Conservation (phyloP, 2,329 filamentous ascomycete genomes). For the Lachnellula arida region DNA sequence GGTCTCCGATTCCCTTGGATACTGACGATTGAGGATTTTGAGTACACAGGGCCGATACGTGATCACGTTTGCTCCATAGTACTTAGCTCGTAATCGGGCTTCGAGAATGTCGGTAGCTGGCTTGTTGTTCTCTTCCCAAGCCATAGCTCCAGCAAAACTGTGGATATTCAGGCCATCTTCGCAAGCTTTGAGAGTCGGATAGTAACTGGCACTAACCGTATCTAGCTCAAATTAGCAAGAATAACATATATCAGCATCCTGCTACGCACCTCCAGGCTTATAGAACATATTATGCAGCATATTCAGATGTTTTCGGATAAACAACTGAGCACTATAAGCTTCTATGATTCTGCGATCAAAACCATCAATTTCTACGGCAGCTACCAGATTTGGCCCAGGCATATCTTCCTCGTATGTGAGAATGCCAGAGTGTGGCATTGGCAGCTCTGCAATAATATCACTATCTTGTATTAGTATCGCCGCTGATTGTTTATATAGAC, state of each 20-base stretch:
- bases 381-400: conserved; percentile 57
- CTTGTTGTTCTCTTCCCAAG: conserved; percentile 54
- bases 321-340: conserved; percentile 60
- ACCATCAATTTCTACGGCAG: conserved; percentile 39
- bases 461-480: conserved; percentile 40
- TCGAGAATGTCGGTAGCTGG: conserved; percentile 73
- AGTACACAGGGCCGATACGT: conserved; percentile 74
- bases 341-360: conserved; percentile 47
- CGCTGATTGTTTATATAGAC: background rate
- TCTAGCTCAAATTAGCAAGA: background rate
- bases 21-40: conserved; percentile 44
- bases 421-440: conserved; percentile 55
- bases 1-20: conserved; percentile 22
- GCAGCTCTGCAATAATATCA: conserved; percentile 86
- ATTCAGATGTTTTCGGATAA: conserved; percentile 61
- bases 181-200: conserved; percentile 44
- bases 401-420: conserved; percentile 60
- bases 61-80: conserved; percentile 88
- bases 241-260: too few species aligned
- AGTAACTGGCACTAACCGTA: conserved; percentile 23
- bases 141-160: conserved; percentile 47
- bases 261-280: conserved; percentile 19
- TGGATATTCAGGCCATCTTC: conserved; percentile 37
- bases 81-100: conserved; percentile 85
- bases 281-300: conserved; percentile 47